phyloP scores from a whole-genome alignment of 164 flowering plant genomes.

The Macadamia integrifolia region DNA sequence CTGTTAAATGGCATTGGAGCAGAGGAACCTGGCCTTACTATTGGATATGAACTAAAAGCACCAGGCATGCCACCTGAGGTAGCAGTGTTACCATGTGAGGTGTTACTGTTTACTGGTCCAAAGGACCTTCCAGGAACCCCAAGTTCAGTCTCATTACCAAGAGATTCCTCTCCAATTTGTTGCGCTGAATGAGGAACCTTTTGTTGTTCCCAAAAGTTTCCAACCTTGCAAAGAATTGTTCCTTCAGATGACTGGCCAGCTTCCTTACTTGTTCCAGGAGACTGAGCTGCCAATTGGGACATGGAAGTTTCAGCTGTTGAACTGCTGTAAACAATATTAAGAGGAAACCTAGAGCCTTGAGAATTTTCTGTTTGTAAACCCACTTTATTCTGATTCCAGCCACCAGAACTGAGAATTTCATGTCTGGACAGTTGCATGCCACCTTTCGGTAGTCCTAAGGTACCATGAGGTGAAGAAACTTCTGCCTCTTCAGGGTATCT shows the following conservation, averaged over 20 bases:
- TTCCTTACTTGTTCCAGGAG: conserved; percentile 23
- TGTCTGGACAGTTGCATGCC: conserved; percentile 24
- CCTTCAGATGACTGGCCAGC: conserved; percentile 15
- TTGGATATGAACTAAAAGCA: conserved; percentile 34
- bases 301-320: conserved; percentile 19
- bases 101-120: conserved; percentile 11
- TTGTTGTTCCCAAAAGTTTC: conserved; percentile 13
- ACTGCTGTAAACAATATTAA: conserved; percentile 18
- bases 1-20: conserved; percentile 23
- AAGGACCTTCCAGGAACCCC: conserved; percentile 12
- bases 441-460: conserved; percentile 28
- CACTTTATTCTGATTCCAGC: conserved; percentile 40
- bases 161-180: not conserved
- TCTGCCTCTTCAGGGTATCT: conserved; percentile 33
- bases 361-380: conserved; percentile 28
- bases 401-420: conserved; percentile 27
- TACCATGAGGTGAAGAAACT: conserved; percentile 24
- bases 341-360: conserved; percentile 33
- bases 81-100: conserved; percentile 7
- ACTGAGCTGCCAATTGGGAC: conserved; percentile 19
- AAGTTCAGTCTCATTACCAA: conserved; percentile 9
- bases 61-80: conserved; percentile 34
- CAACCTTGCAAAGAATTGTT: not conserved
- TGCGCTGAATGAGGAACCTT: conserved; percentile 8
- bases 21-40: conserved; percentile 36